Conservation (phyloP, 176 grass and related monocot genomes). For the Oryza rufipogon region DNA sequence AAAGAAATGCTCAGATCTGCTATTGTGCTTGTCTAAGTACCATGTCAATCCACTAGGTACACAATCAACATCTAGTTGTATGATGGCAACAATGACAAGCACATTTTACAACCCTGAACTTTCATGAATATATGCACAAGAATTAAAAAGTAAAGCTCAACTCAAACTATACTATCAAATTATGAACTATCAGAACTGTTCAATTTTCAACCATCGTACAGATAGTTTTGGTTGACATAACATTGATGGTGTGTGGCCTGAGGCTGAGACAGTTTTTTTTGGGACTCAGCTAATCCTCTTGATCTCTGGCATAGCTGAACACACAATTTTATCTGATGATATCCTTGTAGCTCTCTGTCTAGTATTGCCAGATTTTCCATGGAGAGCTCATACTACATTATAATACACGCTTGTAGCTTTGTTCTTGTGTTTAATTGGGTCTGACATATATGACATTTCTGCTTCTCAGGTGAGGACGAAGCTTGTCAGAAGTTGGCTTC, state of each 20-base stretch:
- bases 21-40: not conserved
- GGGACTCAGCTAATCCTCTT: not conserved
- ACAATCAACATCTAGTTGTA: not conserved
- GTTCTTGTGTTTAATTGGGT: not conserved
- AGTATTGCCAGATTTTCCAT: not conserved
- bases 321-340: not conserved
- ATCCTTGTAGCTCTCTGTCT: slow-evolving; percentile 1
- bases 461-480: slow-evolving; percentile 67
- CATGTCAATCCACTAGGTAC: not conserved
- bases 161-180: not conserved
- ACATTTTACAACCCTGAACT: not conserved
- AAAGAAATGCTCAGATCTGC: not conserved
- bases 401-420: not conserved
- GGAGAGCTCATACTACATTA: not conserved
- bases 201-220: not conserved
- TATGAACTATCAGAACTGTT: not conserved
- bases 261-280: not conserved
- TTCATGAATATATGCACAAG: not conserved
- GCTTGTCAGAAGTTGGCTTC: slow-evolving; percentile 81
- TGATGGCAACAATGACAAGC: not conserved
- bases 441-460: not conserved
- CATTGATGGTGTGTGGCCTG: not conserved
- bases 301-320: not conserved
- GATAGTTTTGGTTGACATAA: not conserved
- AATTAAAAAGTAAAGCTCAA: not conserved